Evolutionary conservation across 495 filamentous ascomycete species (phyloP), one percentile per base, ranked within the genome.

Genomic region (Aspergillus cristatus): DNA sequence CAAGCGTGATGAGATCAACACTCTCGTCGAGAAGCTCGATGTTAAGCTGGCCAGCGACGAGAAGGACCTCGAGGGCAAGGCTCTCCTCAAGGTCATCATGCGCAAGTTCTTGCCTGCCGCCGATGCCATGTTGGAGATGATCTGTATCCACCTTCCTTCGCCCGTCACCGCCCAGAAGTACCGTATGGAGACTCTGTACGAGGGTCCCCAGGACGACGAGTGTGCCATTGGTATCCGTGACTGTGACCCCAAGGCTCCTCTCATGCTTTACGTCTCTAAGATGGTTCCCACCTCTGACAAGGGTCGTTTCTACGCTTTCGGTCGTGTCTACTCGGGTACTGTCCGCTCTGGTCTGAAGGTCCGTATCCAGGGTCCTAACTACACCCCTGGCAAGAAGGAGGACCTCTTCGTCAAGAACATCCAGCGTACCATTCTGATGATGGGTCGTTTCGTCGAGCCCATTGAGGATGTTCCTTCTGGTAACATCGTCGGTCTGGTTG

Each of bases 211-310:
- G 18, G 91, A 99, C 64, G 91, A 99, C 53, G 80, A 87, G 69
- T 80, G 78, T 50, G 85, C 79, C 74, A 83, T 93, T 58, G 86
- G 79, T 74, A 96, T 99, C 75, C 86, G 89, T 35, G 89, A 96
- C 75, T 97, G 91, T 72, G 83, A 97, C 65, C 75, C 89, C 68
- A 94, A 91, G 75, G 91, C 78, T 57, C 86, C 89, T 54, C 91
- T 99, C 64, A 99, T 99, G 91, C 76, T 97, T 46, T 99, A 99
- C 79, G 89, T 99, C 68, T 99, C 91, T 60, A 99, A 99, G 83
- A 99, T 99, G 91, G 93, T 99, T 51, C 91, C 91, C 55, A 97
- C 91, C 46, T 90, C 88, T 58, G 91, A 99, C 62, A 97, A 96
- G 81, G 93, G 91, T 69, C 90, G 91, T 73, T 99, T 99, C 86